A percentile compares a stretch with the other conserved stretches of the same genome.
These are phyloP conservation scores for Daldinia loculata DNA, from an alignment of 495 filamentous ascomycete genomes.

Conservation along the genomic window DNA sequence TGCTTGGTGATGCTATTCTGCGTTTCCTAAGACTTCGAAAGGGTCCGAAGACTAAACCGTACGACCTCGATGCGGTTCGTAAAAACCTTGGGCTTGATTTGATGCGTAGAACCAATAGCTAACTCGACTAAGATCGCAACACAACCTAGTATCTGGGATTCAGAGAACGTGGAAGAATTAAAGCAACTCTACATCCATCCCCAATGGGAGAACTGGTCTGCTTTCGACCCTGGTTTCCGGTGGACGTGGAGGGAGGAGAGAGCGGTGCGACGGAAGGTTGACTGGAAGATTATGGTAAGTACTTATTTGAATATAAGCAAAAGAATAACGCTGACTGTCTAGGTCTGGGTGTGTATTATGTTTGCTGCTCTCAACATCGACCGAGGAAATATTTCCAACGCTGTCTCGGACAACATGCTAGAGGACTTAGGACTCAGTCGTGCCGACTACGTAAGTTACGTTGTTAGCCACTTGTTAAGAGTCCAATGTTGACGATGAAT, in stretches of 20 bases:
- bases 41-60: constrained; percentile 27
- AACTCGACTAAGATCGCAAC: constrained; percentile 37
- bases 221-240: constrained; percentile 41
- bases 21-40: constrained; percentile 43
- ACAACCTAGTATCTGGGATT: constrained; percentile 46
- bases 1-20: constrained; percentile 37
- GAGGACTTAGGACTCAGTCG: constrained; percentile 44
- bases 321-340: constrained; percentile 2
- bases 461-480: not conserved
- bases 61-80: constrained; percentile 42
- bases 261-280: constrained; percentile 40
- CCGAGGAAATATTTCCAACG: constrained; percentile 40
- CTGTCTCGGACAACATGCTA: constrained; percentile 50
- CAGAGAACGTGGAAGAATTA: constrained; percentile 42
- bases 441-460: constrained; percentile 35
- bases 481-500: constrained; percentile 37
- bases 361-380: constrained; percentile 40
- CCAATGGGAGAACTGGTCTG: constrained; percentile 42
- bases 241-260: constrained; percentile 44
- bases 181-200: constrained; percentile 45
- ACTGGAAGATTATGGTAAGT: constrained; percentile 45
- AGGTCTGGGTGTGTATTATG: constrained; percentile 44
- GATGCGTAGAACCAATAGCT: not conserved
- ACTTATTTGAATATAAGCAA: not conserved
- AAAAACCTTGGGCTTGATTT: not conserved